These are phyloP conservation scores for Didymella pinodella DNA, from an alignment of 2,329 filamentous ascomycete species.

Conservation along the genomic window DNA sequence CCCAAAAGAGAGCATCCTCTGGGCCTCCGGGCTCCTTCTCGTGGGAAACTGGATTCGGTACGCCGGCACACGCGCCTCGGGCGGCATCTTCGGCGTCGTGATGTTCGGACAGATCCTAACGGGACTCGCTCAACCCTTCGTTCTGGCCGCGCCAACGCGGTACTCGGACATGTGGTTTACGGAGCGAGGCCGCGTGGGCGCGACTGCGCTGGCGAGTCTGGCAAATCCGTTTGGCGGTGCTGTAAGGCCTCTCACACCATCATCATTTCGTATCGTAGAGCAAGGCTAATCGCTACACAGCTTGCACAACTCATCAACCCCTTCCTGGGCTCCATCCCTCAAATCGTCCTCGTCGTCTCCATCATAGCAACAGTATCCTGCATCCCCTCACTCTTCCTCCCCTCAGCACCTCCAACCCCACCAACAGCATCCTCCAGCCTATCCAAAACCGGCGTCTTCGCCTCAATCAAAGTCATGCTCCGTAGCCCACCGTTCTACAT, in stretches of 20 bases:
- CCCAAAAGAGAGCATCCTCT: slow-evolving; percentile 78
- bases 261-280: neutral
- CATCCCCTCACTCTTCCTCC: slow-evolving; percentile 83
- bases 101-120: slow-evolving; percentile 93
- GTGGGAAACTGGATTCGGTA: slow-evolving; percentile 92
- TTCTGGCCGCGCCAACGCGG: slow-evolving; percentile 84
- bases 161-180: slow-evolving; percentile 98
- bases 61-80: slow-evolving; percentile 67
- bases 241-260: slow-evolving; percentile 52
- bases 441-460: slow-evolving; percentile 60
- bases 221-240: slow-evolving; percentile 92
- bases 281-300: slow-evolving; percentile 29
- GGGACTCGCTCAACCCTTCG: slow-evolving; percentile 90
- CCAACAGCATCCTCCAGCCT: slow-evolving; percentile 72
- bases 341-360: slow-evolving; percentile 83
- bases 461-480: slow-evolving; percentile 59
- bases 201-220: slow-evolving; percentile 83
- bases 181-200: slow-evolving; percentile 79
- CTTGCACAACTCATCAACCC: slow-evolving; percentile 84
- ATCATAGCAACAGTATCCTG: slow-evolving; percentile 77
- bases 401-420: slow-evolving; percentile 77
- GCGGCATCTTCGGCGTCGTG: slow-evolving; percentile 75
- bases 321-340: slow-evolving; percentile 76
- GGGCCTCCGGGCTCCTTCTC: slow-evolving; percentile 75
- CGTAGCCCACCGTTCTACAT: slow-evolving; percentile 78